Conservation (phyloP, 495 filamentous ascomycete species). For the Lentithecium fluviatile region DNA sequence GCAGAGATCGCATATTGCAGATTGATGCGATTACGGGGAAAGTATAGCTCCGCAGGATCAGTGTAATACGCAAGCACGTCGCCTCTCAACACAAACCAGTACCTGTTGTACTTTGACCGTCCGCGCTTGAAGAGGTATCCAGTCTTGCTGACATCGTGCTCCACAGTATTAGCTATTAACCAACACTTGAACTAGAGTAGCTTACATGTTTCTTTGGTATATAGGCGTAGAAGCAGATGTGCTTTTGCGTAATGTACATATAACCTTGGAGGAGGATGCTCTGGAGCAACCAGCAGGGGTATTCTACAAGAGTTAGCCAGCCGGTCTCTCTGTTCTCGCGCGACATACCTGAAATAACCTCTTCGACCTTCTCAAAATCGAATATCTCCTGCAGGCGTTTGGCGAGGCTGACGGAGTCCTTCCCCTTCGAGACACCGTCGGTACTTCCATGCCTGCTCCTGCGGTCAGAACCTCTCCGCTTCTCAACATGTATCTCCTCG, state of each 20-base stretch:
- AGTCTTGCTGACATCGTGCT: conserved; percentile 79
- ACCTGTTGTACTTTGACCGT: conserved; percentile 84
- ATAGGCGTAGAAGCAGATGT: conserved; percentile 97
- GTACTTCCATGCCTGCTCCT: conserved; percentile 34
- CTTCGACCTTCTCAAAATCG: conserved; percentile 75
- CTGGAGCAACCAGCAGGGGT: conserved; percentile 90
- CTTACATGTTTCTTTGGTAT: conserved; percentile 83
- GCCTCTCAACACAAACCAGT: conserved; percentile 95
- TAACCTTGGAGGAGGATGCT: conserved; percentile 91
- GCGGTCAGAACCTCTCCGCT: conserved; percentile 32
- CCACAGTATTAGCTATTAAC: conserved; percentile 36
- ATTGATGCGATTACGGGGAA: conserved; percentile 88
- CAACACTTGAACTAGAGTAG: not conserved
- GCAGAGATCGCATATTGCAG: conserved; percentile 89
- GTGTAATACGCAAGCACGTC: conserved; percentile 93
- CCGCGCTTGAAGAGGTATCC: conserved; percentile 89
- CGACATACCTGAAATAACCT: conserved; percentile 69
- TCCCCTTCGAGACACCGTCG: conserved; percentile 43
- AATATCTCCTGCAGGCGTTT: conserved; percentile 84
- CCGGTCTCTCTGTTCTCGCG: conserved; percentile 4
- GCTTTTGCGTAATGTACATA: conserved; percentile 91
- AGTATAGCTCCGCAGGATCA: conserved; percentile 82
- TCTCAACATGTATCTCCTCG: conserved; percentile 33
- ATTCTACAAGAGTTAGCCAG: conserved; percentile 57
- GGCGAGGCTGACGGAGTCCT: conserved; percentile 53